These are phyloP conservation scores for Teratosphaeria gauchensis DNA, from an alignment of 2,329 filamentous ascomycete species.

Conservation along the genomic window DNA sequence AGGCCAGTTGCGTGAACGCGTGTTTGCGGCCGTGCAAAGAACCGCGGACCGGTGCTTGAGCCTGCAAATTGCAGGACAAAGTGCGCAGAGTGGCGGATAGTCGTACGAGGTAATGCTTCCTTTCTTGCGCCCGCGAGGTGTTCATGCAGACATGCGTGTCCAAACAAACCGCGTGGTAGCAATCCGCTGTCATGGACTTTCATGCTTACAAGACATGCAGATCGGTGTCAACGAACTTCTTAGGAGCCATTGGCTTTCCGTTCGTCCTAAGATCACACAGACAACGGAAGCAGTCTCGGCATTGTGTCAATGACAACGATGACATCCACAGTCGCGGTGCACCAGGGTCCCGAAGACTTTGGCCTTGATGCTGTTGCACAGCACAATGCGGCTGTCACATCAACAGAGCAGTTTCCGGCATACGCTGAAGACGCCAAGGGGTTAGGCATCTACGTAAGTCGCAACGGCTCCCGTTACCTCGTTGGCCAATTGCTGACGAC, in stretches of 20 bases:
- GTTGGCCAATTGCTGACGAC: conserved; percentile 10
- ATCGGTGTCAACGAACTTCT: conserved; percentile 2
- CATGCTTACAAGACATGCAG: conserved; percentile 28
- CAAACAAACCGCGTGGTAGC: conserved; percentile 19
- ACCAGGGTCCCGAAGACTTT: conserved; percentile 21
- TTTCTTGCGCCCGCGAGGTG: conserved; percentile 6
- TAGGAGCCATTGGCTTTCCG: conserved; percentile 4
- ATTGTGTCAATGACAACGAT: conserved; percentile 12
- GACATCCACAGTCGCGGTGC: conserved; percentile 17
- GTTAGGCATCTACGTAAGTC: conserved; percentile 23
- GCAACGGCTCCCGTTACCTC: not conserved
- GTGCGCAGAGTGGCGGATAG: conserved; percentile 19
- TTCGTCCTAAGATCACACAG: conserved; percentile 6
- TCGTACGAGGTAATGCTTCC: conserved; percentile 20
- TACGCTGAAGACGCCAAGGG: conserved; percentile 25
- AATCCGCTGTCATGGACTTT: conserved; percentile 15
- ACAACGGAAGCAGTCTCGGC: conserved; percentile 1
- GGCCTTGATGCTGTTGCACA: conserved; percentile 33
- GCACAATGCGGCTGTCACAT: conserved; percentile 30
- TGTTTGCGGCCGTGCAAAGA: conserved; percentile 16
- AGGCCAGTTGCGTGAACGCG: conserved; percentile 8
- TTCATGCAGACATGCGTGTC: conserved; percentile 19
- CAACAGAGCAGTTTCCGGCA: conserved; percentile 24
- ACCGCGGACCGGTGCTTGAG: conserved; percentile 10
- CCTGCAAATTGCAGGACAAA: conserved; percentile 14